Percentiles rank a stretch among this genome's conserved stretches.
These are phyloP conservation scores for Geotrichum cucujoidarum DNA, from an alignment of 1,139 yeast genomes.

Conservation along the genomic window DNA sequence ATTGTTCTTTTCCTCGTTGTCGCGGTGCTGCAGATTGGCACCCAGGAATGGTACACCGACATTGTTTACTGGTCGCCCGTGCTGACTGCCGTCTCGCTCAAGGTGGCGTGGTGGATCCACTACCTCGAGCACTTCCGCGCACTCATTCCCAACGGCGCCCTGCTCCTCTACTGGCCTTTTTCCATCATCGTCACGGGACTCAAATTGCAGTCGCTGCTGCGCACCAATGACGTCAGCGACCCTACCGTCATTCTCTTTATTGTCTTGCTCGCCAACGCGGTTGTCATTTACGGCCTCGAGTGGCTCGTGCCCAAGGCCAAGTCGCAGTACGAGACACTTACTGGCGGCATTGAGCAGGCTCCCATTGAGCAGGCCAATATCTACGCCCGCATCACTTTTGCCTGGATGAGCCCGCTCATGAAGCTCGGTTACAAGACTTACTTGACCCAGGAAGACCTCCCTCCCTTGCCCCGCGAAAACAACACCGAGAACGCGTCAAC, in stretches of 20 bases:
- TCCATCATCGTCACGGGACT: conserved; percentile 37
- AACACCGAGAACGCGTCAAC: conserved; percentile 21
- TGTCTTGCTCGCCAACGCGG: conserved; percentile 47
- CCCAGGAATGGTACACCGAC: conserved; percentile 31
- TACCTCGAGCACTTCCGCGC: conserved; percentile 68
- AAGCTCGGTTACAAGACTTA: conserved; percentile 71
- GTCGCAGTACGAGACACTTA: conserved; percentile 40
- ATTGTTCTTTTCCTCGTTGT: conserved; percentile 37
- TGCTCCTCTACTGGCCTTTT: conserved; percentile 74
- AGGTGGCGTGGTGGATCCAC: conserved; percentile 54
- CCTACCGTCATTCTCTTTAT: conserved; percentile 22
- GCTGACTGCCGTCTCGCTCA: conserved; percentile 41
- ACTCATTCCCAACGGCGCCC: conserved; percentile 59
- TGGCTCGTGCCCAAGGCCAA: conserved; percentile 46
- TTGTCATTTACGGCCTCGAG: conserved; percentile 52
- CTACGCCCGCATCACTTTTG: conserved; percentile 71
- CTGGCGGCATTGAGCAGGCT: conserved; percentile 39
- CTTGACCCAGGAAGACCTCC: conserved; percentile 73
- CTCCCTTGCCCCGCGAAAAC: conserved; percentile 64
- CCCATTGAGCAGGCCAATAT: conserved; percentile 82
- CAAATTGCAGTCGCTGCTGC: conserved; percentile 35
- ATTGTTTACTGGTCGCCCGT: conserved; percentile 44
- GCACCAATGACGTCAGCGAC: not conserved
- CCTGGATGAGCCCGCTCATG: conserved; percentile 94
- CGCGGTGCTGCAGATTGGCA: conserved; percentile 22